A percentile compares a stretch with the other conserved stretches of the same genome.
Evolutionary conservation across 78 protist genomes (phyloP).

Genomic region (Bodo saltans): DNA sequence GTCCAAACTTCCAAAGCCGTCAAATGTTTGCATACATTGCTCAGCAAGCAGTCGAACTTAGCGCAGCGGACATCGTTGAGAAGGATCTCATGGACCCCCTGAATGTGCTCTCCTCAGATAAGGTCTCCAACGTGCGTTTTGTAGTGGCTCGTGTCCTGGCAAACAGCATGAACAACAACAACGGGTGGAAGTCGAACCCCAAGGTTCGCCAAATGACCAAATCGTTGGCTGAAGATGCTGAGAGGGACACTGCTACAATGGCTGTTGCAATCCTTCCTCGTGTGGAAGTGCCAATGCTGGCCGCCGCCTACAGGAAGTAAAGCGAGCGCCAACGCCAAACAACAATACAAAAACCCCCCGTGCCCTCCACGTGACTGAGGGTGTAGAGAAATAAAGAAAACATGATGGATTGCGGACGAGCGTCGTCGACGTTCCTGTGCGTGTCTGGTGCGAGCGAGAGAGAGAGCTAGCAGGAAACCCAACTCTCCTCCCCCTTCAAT

Average conservation of each 20-base stretch:
- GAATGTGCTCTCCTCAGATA: not conserved
- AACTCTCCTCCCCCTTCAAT: too few species aligned
- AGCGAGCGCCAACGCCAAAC: too few species aligned
- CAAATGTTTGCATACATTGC: not conserved
- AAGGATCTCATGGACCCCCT: not conserved
- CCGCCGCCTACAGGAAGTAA: not conserved
- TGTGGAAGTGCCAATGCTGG: not conserved
- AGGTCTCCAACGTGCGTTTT: constrained; percentile 45
- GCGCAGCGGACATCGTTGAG: not conserved
- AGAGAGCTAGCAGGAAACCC: too few species aligned
- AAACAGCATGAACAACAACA: too few species aligned
- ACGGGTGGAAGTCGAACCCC: not conserved
- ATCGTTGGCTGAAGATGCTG: not conserved
- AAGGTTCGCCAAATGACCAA: not conserved
- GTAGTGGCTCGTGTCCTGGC: not conserved
- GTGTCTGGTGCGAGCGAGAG: too few species aligned
- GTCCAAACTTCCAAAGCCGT: not conserved
- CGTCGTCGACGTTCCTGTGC: too few species aligned
- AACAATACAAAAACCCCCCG: too few species aligned
- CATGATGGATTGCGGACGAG: too few species aligned
- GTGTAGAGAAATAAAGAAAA: too few species aligned
- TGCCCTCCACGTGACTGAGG: too few species aligned
- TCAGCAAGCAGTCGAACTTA: not conserved
- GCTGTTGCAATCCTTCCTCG: not conserved
- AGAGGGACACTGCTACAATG: not conserved